Evolutionary conservation across 352 stramenopile genomes (phyloP), one percentile per base, ranked within the genome.

Genomic region (Pythium plurisporium): DNA sequence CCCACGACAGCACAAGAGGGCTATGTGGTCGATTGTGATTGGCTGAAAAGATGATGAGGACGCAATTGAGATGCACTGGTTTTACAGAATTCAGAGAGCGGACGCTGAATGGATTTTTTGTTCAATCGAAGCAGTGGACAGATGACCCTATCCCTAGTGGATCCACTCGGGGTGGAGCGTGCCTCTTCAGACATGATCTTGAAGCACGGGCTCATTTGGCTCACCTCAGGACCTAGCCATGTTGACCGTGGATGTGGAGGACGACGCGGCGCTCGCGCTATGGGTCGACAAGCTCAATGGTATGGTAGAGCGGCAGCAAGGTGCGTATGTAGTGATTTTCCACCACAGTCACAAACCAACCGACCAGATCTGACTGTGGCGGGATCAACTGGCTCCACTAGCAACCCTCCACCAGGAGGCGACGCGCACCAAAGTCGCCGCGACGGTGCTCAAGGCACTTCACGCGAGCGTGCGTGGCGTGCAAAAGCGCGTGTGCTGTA

Each of bases 211-310:
- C 37, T 4, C 38, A 45, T 27, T 3, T 44, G n/a, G n/a, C n/a
- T n/a, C n/a, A n/a, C n/a, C n/a, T n/a, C n/a, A n/a, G n/a, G n/a
- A n/a, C n/a, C n/a, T n/a, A n/a, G n/a, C n/a, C 1, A 55, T 60
- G 41, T 7, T 37, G 17, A 27, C 37, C 20, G 31, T 55, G 1
- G 31, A 55, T 4, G 25, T 59, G 20, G 53, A 60, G 26, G 46
- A 69, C 34, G 52, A 43, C 11, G 23, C 20, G 5, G 41, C 46
- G 50, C 61, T 69, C 22, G n/a, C 19, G 61, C 29, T 51, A 14
- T 78, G 66, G 70, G 68, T 82, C 45, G 66, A 76, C 11, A 74
- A 80, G 57, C 69, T 84, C 38, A 45, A 37, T 14, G 54, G 68
- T 9, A 70, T 68, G 38, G 49, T 80, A 0, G 51, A 68, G 44